phyloP scores from a whole-genome alignment of 768 basidiomycete species.

The Mycena indigotica region DNA sequence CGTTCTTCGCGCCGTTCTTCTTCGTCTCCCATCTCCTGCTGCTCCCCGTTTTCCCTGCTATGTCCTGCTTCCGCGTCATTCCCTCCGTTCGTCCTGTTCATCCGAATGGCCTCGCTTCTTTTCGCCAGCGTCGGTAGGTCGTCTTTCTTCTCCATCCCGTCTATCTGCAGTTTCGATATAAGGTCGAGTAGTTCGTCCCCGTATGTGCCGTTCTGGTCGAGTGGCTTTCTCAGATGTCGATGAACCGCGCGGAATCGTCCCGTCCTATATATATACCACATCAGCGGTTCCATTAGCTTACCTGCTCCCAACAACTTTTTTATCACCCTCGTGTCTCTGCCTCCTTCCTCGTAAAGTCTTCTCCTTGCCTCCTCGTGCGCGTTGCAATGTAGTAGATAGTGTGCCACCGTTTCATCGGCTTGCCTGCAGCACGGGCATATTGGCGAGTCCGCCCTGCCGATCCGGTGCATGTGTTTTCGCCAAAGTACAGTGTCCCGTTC shows the following conservation, averaged over 20 bases:
- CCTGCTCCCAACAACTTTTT: not conserved
- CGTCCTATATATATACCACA: not conserved
- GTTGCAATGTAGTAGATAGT: too few species aligned
- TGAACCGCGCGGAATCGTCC: conserved; percentile 24
- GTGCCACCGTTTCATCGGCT: too few species aligned
- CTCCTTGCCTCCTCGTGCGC: too few species aligned
- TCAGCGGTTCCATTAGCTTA: not conserved
- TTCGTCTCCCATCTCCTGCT: not conserved
- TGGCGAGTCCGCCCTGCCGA: conserved; percentile 18
- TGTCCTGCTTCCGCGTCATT: too few species aligned
- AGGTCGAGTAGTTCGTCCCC: not conserved
- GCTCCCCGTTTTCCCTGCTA: too few species aligned
- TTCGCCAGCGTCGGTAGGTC: not conserved
- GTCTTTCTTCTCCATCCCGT: not conserved
- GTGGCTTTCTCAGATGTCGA: conserved; percentile 26
- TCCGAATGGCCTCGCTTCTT: not conserved
- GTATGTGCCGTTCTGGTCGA: not conserved
- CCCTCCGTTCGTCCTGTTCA: too few species aligned
- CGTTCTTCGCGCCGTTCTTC: not conserved
- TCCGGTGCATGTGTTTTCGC: conserved; percentile 19
- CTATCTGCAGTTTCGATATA: not conserved
- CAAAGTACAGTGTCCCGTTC: too few species aligned
- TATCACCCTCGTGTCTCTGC: too few species aligned
- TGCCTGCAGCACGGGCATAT: conserved; percentile 16
- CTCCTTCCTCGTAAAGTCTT: too few species aligned